phyloP scores from a whole-genome alignment of 768 basidiomycete genomes.

The Fistulinella prunicolor region DNA sequence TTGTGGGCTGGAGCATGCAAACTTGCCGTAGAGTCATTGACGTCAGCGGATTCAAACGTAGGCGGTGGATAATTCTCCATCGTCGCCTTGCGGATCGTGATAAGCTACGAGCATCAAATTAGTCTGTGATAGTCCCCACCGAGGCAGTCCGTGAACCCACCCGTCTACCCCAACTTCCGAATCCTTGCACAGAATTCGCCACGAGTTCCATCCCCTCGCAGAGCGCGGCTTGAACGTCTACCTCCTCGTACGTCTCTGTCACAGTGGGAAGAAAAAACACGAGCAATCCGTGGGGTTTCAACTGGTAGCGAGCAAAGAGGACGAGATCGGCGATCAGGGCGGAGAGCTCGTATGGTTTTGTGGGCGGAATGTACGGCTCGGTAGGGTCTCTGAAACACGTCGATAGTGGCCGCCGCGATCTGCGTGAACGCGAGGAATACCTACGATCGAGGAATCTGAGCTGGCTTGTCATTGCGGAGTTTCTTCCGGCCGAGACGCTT shows the following conservation, averaged over 20 bases:
- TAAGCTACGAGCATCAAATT: constrained; percentile 53
- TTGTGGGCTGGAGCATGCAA: constrained; percentile 77
- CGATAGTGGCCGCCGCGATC: not conserved
- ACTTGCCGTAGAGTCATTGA: constrained; percentile 2
- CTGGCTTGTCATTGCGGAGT: constrained; percentile 30
- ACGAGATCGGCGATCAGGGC: constrained; percentile 81
- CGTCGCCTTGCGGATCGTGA: constrained; percentile 81
- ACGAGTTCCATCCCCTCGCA: constrained; percentile 87
- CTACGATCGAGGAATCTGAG: constrained; percentile 43
- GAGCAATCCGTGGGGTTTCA: constrained; percentile 82
- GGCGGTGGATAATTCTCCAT: constrained; percentile 47
- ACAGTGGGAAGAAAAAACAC: constrained; percentile 96
- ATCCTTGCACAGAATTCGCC: constrained; percentile 88
- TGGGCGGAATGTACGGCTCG: constrained; percentile 83
- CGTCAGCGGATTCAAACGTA: constrained; percentile 41
- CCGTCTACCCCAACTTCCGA: constrained; percentile 92
- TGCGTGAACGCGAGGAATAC: constrained; percentile 18
- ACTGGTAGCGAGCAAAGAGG: constrained; percentile 72
- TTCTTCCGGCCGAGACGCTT: constrained; percentile 75
- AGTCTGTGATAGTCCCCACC: not conserved
- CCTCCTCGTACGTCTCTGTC: constrained; percentile 83
- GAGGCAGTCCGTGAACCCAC: constrained; percentile 43
- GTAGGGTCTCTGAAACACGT: constrained; percentile 34
- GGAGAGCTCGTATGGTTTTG: constrained; percentile 88
- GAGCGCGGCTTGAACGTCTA: constrained; percentile 76